Base-by-base conservation (phyloP, 495 filamentous ascomycete genomes). In the Pyrenula aspistea region DNA sequence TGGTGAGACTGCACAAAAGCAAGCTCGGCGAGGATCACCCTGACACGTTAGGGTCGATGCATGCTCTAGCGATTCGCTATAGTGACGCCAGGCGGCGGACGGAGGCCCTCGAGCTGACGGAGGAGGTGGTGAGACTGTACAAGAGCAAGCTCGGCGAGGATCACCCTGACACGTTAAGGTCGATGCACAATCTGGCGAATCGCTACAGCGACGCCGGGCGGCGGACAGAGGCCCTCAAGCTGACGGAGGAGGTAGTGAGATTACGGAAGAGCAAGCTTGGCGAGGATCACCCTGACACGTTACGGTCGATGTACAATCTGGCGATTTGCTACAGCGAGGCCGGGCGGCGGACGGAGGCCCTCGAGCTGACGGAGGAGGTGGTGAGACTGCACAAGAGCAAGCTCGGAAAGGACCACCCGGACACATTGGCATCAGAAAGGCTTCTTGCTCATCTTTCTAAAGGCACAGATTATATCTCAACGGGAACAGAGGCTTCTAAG, bases 1-100 rank as follows among this genome's bases (percentile, higher is more conserved):
- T 53, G 0, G n/a, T 60, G 31, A 49, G 60, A 51, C 12, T 52
- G 2, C 36, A 51, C n/a, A 64, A 63, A 24, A 58, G 62, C 22
- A 51, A 59, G 49, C 60, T 65, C 4, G 67, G 66, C 1, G 49
- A 57, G 24, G 61, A 64, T 47, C 66, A 71, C 55, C 63, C 62
- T 1, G 22, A 56, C 1, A 70, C 65, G n/a, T 60, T 71, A 12
- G 24, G 2, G 12, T 67, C 55, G 55, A 59, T 68, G 52, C 58
- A 54, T 21, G 59, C 63, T 22, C 59, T 70, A 21, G 70, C 60
- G 53, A 21, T 55, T 1, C 21, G 62, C 47, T 55, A 59, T 15
- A n/a, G n/a, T n/a, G n/a, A n/a, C n/a, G n/a, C n/a, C n/a, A n/a
- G n/a, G n/a, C n/a, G n/a, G n/a, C n/a, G n/a, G n/a, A n/a, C n/a